Evolutionary conservation across 768 basidiomycete genomes (phyloP).

Genomic region (Macrolepiota albuminosa): DNA sequence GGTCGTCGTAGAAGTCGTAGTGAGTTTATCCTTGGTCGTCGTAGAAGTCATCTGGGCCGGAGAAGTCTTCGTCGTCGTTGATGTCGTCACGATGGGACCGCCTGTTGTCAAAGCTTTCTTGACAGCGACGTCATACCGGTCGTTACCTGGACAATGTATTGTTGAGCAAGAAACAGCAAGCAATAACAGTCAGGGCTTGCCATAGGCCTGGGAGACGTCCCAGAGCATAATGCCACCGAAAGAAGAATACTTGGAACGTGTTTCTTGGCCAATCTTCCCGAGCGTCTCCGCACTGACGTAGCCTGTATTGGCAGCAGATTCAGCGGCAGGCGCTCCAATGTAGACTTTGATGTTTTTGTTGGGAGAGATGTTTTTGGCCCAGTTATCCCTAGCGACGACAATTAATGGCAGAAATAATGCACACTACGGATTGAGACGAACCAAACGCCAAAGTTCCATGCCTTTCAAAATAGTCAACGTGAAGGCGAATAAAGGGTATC

Average conservation of each 20-base stretch:
- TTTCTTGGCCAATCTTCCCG: conserved; percentile 39
- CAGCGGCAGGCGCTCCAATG: conserved; percentile 58
- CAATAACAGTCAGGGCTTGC: conserved; percentile 24
- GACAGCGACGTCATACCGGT: conserved; percentile 54
- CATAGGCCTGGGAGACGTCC: conserved; percentile 43
- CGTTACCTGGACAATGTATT: conserved; percentile 35
- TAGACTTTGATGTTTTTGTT: conserved; percentile 60
- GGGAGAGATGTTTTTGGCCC: conserved; percentile 53
- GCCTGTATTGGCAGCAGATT: conserved; percentile 50
- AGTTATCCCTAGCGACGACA: conserved; percentile 45
- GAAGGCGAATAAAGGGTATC: conserved; percentile 6
- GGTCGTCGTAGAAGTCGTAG: background rate
- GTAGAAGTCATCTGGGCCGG: background rate
- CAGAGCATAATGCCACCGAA: conserved; percentile 62
- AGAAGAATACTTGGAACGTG: conserved; percentile 52
- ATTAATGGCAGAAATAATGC: background rate
- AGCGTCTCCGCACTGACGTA: conserved; percentile 47
- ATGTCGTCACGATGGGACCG: conserved; percentile 19
- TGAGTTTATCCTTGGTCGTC: background rate
- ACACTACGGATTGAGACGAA: background rate
- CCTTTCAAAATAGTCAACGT: conserved; percentile 25
- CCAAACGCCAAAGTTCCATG: conserved; percentile 62
- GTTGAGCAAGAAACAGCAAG: background rate
- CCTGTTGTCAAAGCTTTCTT: conserved; percentile 48
- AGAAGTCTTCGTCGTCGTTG: background rate